These are phyloP conservation scores for Syncephalis plumigaleata DNA, from an alignment of 371 early-diverging fungal genomes.

Conservation along the genomic window DNA sequence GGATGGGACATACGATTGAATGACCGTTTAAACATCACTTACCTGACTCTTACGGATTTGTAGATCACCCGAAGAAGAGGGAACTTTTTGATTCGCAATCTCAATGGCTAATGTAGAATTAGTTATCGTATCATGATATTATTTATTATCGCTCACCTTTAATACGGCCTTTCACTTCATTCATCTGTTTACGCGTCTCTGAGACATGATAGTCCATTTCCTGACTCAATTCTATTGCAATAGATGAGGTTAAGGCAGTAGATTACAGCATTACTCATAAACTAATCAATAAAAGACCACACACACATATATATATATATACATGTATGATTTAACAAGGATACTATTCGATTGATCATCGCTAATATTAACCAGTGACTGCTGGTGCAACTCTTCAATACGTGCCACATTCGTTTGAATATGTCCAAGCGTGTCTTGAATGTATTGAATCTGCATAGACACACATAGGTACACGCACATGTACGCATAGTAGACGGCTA, in stretches of 20 bases:
- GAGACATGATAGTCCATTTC: constrained; percentile 47
- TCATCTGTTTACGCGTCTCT: constrained; percentile 39
- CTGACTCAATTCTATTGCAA: constrained; percentile 17
- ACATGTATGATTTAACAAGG: too few species aligned
- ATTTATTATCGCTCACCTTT: constrained; percentile 16
- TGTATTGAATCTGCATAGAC: constrained; percentile 33
- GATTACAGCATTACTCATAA: too few species aligned
- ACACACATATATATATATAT: too few species aligned
- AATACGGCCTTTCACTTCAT: constrained; percentile 37
- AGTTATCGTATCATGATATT: too few species aligned
- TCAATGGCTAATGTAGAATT: constrained; percentile 22
- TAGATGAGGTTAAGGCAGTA: too few species aligned
- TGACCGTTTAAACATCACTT: neutral
- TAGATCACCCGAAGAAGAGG: constrained; percentile 29
- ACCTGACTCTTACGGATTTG: constrained; percentile 50
- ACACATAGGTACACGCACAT: neutral
- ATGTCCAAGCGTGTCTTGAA: constrained; percentile 40
- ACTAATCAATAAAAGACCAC: too few species aligned
- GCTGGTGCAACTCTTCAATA: constrained; percentile 50
- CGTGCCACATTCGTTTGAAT: constrained; percentile 39
- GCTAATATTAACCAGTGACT: constrained; percentile 42
- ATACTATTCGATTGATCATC: constrained; percentile 32
- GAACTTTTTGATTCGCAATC: constrained; percentile 25
- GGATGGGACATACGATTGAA: neutral
- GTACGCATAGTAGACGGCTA: too few species aligned